These are phyloP conservation scores for Senna siamea DNA, from an alignment of 306 rosid species.

Conservation along the genomic window DNA sequence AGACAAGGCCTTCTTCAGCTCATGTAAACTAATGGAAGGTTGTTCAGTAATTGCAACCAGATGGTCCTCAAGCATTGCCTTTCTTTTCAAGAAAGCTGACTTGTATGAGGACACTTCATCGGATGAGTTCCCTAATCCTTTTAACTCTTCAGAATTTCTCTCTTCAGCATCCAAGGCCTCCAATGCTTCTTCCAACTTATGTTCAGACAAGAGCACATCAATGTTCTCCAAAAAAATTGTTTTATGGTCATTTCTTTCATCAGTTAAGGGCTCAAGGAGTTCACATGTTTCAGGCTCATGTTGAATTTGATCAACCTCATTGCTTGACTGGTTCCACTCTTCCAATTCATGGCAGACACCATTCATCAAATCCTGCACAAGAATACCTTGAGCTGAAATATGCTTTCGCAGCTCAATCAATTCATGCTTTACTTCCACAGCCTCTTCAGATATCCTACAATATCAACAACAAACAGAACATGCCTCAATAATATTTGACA, in stretches of 20 bases:
- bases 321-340: conserved; percentile 66
- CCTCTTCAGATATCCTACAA: conserved; percentile 95
- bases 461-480: conserved; percentile 29
- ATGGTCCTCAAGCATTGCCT: conserved; percentile 69
- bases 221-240: conserved; percentile 66
- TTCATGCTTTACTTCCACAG: conserved; percentile 91
- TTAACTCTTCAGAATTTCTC: conserved; percentile 64
- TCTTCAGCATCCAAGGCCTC: conserved; percentile 90
- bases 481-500: conserved; percentile 13
- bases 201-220: conserved; percentile 86
- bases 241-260: conserved; percentile 51
- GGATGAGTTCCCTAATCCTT: conserved; percentile 59
- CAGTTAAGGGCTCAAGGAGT: conserved; percentile 59
- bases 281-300: conserved; percentile 52
- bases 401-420: conserved; percentile 88
- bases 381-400: conserved; percentile 84
- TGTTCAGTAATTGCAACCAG: conserved; percentile 67
- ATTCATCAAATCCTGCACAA: conserved; percentile 92
- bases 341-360: conserved; percentile 92
- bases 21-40: conserved; percentile 64
- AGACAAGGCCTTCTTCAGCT: conserved; percentile 70
- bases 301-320: conserved; percentile 47
- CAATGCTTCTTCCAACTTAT: conserved; percentile 85
- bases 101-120: conserved; percentile 62
- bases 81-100: conserved; percentile 67